Conservation (phyloP, 106 monocot species). For the Hemerocallis citrina region DNA sequence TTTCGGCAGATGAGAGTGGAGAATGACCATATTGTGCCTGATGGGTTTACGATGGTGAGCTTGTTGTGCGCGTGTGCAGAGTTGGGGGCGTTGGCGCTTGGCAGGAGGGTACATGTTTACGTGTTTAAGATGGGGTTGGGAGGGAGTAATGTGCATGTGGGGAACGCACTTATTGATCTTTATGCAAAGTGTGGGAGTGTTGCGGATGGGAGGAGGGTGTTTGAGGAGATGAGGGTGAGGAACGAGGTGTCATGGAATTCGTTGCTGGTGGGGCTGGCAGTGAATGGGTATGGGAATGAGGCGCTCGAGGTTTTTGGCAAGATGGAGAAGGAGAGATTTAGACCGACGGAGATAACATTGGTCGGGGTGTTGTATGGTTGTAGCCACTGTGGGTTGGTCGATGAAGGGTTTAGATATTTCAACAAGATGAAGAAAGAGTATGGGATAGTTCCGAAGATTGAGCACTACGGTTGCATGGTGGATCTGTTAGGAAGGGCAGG, state of each 20-base stretch:
- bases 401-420: slow-evolving; percentile 58
- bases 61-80: slow-evolving; percentile 71
- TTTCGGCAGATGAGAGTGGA: slow-evolving; percentile 40
- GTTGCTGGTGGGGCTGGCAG: slow-evolving; percentile 49
- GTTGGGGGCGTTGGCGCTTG: slow-evolving; percentile 57
- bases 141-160: slow-evolving; percentile 38
- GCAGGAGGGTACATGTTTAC: slow-evolving; percentile 52
- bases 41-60: slow-evolving; percentile 84
- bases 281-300: slow-evolving; percentile 51
- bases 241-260: slow-evolving; percentile 54
- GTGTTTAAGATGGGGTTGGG: slow-evolving; percentile 33
- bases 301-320: slow-evolving; percentile 40
- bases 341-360: slow-evolving; percentile 70
- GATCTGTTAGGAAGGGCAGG: slow-evolving; percentile 80
- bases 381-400: slow-evolving; percentile 78
- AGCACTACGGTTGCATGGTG: slow-evolving; percentile 88
- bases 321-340: slow-evolving; percentile 55
- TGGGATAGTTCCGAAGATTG: slow-evolving; percentile 49
- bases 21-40: slow-evolving; percentile 25
- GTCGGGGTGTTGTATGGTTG: slow-evolving; percentile 79
- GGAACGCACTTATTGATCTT: slow-evolving; percentile 69
- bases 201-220: slow-evolving; percentile 38
- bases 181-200: slow-evolving; percentile 72
- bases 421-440: slow-evolving; percentile 43
- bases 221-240: slow-evolving; percentile 52